These are phyloP conservation scores for Annulohypoxylon truncatum DNA, from an alignment of 2,329 filamentous ascomycete species.

Conservation along the genomic window DNA sequence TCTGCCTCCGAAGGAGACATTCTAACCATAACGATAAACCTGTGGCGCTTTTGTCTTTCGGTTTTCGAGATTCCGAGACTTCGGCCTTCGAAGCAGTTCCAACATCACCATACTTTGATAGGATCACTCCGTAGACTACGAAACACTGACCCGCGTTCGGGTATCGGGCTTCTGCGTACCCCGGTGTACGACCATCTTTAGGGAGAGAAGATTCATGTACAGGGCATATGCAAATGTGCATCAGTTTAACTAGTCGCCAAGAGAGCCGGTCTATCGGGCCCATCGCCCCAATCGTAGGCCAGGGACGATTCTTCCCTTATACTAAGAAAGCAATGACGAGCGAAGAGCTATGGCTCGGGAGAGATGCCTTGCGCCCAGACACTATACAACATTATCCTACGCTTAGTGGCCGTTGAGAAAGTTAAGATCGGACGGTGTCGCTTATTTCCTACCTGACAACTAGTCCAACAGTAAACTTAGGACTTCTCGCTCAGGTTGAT, in stretches of 20 bases:
- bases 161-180: neutral
- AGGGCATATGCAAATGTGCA: conserved; percentile 9
- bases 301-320: neutral
- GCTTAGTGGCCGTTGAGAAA: neutral
- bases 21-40: conserved; percentile 7
- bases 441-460: conserved; percentile 8
- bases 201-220: neutral
- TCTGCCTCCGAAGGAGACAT: neutral
- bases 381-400: neutral
- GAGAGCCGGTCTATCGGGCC: neutral
- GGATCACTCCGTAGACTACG: neutral
- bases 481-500: conserved; percentile 10
- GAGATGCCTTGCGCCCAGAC: conserved; percentile 1
- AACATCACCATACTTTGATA: neutral
- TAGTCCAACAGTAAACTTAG: neutral
- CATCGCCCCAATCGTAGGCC: neutral
- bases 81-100: neutral
- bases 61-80: conserved; percentile 12
- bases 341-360: neutral
- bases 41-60: conserved; percentile 32
- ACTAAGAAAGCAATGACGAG: neutral
- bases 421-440: neutral
- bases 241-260: conserved; percentile 7
- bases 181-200: neutral
- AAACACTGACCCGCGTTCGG: conserved; percentile 4